Evolutionary conservation across 148 eudicot species (phyloP).

Genomic region (Amaranthus palmeri): DNA sequence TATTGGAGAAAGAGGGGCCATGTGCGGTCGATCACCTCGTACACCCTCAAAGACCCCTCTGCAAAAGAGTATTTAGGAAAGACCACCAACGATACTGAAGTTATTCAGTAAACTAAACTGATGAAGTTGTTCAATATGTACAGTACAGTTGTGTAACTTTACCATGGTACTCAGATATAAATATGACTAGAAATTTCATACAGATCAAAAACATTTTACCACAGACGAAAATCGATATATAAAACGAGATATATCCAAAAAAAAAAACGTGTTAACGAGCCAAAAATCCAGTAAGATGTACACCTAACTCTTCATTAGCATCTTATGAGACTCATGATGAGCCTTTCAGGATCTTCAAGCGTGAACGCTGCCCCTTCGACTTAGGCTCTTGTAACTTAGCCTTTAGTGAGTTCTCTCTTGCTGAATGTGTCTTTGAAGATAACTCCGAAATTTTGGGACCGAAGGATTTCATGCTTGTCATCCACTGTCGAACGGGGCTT

Average conservation of each 20-base stretch:
- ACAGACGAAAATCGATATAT: not conserved
- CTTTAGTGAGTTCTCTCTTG: conserved; percentile 57
- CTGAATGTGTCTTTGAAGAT: conserved; percentile 43
- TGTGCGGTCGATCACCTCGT: too few relatives aligned
- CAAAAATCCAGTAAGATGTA: conserved; percentile 8
- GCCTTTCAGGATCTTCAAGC: conserved; percentile 57
- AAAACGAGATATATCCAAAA: not conserved
- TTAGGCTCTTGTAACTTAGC: conserved; percentile 78
- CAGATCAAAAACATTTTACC: not conserved
- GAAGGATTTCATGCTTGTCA: conserved; percentile 42
- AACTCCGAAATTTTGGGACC: conserved; percentile 42
- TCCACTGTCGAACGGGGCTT: conserved; percentile 72
- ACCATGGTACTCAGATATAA: not conserved
- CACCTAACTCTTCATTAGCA: conserved; percentile 8
- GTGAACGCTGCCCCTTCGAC: conserved; percentile 68
- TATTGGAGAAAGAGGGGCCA: too few relatives aligned
- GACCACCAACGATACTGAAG: too few relatives aligned
- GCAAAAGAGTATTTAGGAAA: too few relatives aligned
- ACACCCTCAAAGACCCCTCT: too few relatives aligned
- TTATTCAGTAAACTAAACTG: too few relatives aligned
- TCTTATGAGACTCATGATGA: conserved; percentile 13
- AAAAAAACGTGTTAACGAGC: conserved; percentile 12
- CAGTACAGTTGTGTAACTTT: conserved; percentile 6
- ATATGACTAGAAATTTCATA: not conserved
- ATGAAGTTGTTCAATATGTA: conserved; percentile 5